phyloP scores from a whole-genome alignment of 1,284 basidiomycete species.

The Ustanciosporium gigantosporum region DNA sequence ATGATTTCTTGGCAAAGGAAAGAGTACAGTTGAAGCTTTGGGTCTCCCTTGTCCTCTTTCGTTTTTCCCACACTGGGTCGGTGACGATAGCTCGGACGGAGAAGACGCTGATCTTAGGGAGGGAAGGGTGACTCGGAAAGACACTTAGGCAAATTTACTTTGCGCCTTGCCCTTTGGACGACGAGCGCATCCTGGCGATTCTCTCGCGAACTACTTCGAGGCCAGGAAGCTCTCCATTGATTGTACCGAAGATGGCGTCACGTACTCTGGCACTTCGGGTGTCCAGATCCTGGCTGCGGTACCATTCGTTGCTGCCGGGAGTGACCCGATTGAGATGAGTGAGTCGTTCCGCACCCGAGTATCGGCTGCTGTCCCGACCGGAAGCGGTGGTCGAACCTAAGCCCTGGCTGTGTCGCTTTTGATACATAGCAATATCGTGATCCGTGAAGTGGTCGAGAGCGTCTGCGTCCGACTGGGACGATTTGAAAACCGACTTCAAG shows the following conservation, averaged over 20 bases:
- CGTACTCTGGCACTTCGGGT: constrained; percentile 48
- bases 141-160: background rate
- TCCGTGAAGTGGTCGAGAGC: constrained; percentile 27
- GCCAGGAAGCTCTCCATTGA: constrained; percentile 54
- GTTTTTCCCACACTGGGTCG: no score
- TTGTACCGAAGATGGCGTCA: constrained; percentile 59
- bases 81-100: no score
- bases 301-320: constrained; percentile 39
- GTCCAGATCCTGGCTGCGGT: constrained; percentile 36
- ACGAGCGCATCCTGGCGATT: constrained; percentile 26
- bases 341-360: constrained; percentile 35
- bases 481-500: background rate
- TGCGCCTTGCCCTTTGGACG: constrained; percentile 8
- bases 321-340: constrained; percentile 27
- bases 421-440: constrained; percentile 37
- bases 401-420: constrained; percentile 27
- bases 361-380: constrained; percentile 27
- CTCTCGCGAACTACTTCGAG: constrained; percentile 57
- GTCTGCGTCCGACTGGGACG: background rate
- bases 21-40: no score
- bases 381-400: constrained; percentile 12
- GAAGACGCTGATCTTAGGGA: no score
- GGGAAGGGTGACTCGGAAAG: no score
- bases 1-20: no score
- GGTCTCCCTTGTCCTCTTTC: no score